These are phyloP conservation scores for Blastocystis sp. DNA, from an alignment of 352 stramenopile genomes.

Conservation along the genomic window DNA sequence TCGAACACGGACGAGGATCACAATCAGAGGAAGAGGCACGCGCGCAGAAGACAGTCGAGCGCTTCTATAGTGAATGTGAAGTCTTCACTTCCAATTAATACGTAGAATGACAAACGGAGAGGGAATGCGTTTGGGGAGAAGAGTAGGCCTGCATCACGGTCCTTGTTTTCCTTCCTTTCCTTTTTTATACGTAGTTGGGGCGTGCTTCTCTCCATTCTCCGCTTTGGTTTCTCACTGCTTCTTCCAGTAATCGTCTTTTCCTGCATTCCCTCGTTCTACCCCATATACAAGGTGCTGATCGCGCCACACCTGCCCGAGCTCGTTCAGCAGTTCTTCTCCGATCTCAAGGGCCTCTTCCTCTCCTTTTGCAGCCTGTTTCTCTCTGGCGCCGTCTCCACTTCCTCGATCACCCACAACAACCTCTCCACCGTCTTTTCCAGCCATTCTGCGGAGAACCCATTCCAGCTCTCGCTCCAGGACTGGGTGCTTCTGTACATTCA, in stretches of 20 bases:
- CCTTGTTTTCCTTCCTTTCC: not conserved
- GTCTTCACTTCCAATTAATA: no score
- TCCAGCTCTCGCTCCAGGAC: slow-evolving; percentile 34
- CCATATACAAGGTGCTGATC: slow-evolving; percentile 48
- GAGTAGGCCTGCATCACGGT: not conserved
- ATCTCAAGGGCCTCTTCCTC: slow-evolving; percentile 21
- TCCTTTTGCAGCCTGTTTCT: slow-evolving; percentile 28
- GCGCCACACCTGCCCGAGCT: slow-evolving; percentile 21
- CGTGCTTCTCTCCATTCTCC: not conserved
- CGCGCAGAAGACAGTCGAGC: not conserved
- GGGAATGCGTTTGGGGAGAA: not conserved
- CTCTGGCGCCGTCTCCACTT: not conserved
- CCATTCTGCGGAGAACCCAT: not conserved
- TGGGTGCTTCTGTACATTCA: slow-evolving; percentile 53
- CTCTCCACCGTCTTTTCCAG: not conserved
- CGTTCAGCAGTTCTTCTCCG: slow-evolving; percentile 51
- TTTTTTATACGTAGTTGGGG: not conserved
- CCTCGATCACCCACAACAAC: not conserved
- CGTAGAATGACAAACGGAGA: slow-evolving; percentile 1
- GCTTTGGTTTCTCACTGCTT: not conserved
- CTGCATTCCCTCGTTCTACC: slow-evolving; percentile 44
- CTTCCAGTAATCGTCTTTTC: slow-evolving; percentile 42
- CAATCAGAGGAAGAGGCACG: not conserved
- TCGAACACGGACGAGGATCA: not conserved
- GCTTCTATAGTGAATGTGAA: no score